These are phyloP conservation scores for Arabis alpina DNA, from an alignment of 345 rosid genomes.

Conservation along the genomic window DNA sequence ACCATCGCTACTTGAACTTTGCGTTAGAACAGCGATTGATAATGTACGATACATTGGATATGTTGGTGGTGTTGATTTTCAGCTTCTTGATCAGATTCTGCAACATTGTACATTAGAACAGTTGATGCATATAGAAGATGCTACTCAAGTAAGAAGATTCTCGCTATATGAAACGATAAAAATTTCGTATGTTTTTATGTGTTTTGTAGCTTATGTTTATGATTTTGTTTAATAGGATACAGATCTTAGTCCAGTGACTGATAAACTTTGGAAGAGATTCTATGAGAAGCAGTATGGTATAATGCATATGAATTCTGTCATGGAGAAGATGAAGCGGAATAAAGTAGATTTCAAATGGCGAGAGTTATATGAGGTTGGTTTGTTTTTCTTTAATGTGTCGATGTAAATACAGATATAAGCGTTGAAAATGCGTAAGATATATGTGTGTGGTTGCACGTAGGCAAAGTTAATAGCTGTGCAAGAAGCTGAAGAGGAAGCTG, in stretches of 20 bases:
- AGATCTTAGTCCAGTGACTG: conserved; percentile 82
- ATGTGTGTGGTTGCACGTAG: conserved; percentile 43
- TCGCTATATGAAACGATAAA: background rate
- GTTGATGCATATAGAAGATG: conserved; percentile 70
- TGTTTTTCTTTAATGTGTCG: conserved; percentile 6
- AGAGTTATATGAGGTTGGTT: conserved; percentile 65
- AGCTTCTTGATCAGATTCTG: conserved; percentile 74
- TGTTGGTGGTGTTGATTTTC: conserved; percentile 79
- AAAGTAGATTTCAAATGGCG: conserved; percentile 68
- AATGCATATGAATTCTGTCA: conserved; percentile 41
- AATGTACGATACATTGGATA: conserved; percentile 78
- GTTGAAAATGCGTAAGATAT: conserved; percentile 11
- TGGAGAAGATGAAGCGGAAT: conserved; percentile 63
- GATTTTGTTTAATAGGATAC: conserved; percentile 54
- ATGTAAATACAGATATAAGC: background rate
- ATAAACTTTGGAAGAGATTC: conserved; percentile 77
- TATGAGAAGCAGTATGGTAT: conserved; percentile 64
- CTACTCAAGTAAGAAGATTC: conserved; percentile 55
- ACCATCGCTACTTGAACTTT: conserved; percentile 85
- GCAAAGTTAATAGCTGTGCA: conserved; percentile 57
- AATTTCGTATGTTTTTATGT: conserved; percentile 1
- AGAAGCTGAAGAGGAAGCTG: conserved; percentile 53
- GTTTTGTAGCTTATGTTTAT: conserved; percentile 20
- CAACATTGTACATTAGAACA: conserved; percentile 80
- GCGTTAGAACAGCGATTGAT: conserved; percentile 59